These are phyloP conservation scores for Fistulina hepatica DNA, from an alignment of 1,284 basidiomycete genomes.

Conservation along the genomic window DNA sequence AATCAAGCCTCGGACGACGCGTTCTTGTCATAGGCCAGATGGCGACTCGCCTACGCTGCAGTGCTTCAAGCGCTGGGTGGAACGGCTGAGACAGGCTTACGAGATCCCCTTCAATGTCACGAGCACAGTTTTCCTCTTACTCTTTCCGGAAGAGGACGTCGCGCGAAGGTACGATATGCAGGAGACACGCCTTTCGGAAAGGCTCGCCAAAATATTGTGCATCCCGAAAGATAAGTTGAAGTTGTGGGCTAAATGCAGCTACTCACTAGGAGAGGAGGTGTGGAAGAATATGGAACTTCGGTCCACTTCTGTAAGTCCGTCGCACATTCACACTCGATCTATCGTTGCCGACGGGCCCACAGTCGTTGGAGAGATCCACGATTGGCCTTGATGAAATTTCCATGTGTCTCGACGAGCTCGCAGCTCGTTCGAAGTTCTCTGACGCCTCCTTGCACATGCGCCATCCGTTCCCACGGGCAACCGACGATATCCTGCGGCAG, in stretches of 20 bases:
- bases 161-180: conserved; percentile 64
- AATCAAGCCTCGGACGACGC: no score
- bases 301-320: conserved; percentile 25
- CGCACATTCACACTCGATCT: conserved; percentile 5
- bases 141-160: conserved; percentile 76
- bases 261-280: conserved; percentile 65
- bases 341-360: not conserved
- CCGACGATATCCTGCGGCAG: conserved; percentile 35
- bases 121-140: conserved; percentile 50
- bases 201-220: conserved; percentile 43
- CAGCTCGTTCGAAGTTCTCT: conserved; percentile 54
- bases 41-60: no score
- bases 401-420: conserved; percentile 59
- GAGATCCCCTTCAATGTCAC: no score
- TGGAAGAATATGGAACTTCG: conserved; percentile 29
- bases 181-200: conserved; percentile 51
- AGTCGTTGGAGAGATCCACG: conserved; percentile 17
- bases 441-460: conserved; percentile 28
- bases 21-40: no score
- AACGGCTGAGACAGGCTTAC: no score
- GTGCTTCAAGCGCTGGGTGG: no score
- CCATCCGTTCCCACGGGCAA: conserved; percentile 22
- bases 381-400: conserved; percentile 43
- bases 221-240: conserved; percentile 30
- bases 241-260: conserved; percentile 42